Base-by-base conservation (phyloP, 2,329 filamentous ascomycete genomes). In the Diatrype stigma region DNA sequence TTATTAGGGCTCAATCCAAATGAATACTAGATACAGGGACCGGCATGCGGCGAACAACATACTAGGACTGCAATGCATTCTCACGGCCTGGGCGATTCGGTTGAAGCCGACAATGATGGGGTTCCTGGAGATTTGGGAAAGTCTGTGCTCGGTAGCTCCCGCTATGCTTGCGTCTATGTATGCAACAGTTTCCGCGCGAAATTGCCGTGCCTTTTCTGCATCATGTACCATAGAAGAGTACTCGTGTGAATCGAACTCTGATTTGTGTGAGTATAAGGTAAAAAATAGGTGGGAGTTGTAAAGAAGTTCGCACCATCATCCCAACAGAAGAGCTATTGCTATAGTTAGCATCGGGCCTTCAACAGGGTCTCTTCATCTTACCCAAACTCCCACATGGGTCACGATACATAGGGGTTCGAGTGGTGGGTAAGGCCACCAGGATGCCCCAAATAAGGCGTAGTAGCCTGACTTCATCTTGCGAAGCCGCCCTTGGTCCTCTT, bases 351-450 rank as follows among this genome's bases (percentile, higher is more conserved):
- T 34, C 10, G n/a, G n/a, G n/a, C n/a, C n/a, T 22, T 35, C 19
- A 17, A 40, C 12, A n/a, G 2, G 26, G 3, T n/a, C 21, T 17
- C n/a, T 21, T 14, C 10, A 21, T 22, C 56, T 51, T 44, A 56
- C 56, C 51, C 51, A 56, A 26, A 56, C 50, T 23, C 44, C 34
- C 26, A 56, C 19, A 16, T 22, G 19, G 3, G 47, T 51, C n/a
- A 30, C 42, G 17, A 47, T 42, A 11, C 46, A 19, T 19, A 57
- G 30, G 2, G 49, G 46, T 4, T 57, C 51, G 12, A 51, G 53
- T 7, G 51, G 28, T 26, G 53, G 51, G 37, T 45, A 57, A 7
- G 53, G 47, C 56, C 56, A 57, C 56, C 56, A 57, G 14, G 51
- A 48, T 26, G 53, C 56, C 1, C 28, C 46, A 14, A 56, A 54